Evolutionary conservation across 2,329 filamentous ascomycete genomes (phyloP), one percentile per base, ranked within the genome.

Genomic region (Colletotrichum limetticola): DNA sequence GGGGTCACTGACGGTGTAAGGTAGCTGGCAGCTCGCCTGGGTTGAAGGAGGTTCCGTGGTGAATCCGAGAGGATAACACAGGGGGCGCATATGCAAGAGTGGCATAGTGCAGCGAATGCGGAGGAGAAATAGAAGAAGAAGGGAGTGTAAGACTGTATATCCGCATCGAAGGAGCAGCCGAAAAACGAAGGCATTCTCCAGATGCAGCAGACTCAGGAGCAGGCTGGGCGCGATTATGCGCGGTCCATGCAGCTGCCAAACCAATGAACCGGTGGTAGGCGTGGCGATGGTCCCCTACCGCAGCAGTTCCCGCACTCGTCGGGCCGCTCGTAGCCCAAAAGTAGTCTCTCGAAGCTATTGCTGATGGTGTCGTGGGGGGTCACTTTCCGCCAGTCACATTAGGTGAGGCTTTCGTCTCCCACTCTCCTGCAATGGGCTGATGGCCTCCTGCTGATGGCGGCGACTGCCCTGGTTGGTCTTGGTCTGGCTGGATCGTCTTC

Each of bases 241-340:
- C 37, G 68, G 26, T 30, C 55, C 55, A 56, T 71, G 68, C 68
- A 67, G 71, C 58, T 19, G 68, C 14, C 52, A 74, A 62, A 67
- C 71, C 68, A 74, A 74, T 74, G 61, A 52, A 42, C 46, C 65
- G 52, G 58, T 26, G 46, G 35, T 62, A 66, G 67, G 61, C 71
- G 58, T 71, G 71, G 57, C 49, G n/a, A 57, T 52, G 22, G 37
- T 42, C 35, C 30, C 24, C 57, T 42, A 46, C 58, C 70, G 52
- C 71, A 72, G 62, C 68, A 11, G 63, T 72, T 74, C 71, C 71
- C 71, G 71, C 71, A 74, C 63, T 67, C 62, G 68, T 72, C 71
- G 71, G 62, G 62, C 67, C 62, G 71, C 16, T 62, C 49, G 26
- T 53, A 35, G 61, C 49, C 71, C 71, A 74, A 74, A 3, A n/a